Conservation (phyloP, 2,329 filamentous ascomycete genomes). For the Chaetomium sp. region DNA sequence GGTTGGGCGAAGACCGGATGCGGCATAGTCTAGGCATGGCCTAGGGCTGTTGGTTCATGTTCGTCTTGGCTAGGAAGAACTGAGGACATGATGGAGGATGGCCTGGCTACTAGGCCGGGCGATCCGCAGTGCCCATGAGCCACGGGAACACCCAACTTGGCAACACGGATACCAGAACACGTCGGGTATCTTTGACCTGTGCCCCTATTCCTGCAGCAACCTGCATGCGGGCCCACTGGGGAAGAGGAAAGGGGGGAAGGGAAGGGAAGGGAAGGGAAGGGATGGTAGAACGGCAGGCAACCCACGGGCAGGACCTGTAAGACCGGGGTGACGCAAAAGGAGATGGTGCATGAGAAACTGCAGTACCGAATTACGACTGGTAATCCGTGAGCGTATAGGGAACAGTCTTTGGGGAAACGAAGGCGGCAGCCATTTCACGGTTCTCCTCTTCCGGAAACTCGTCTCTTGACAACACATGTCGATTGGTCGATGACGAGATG, state of each 20-base stretch:
- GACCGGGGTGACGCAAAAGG: slow-evolving; percentile 6
- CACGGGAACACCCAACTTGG: background rate
- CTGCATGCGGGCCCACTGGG: slow-evolving; percentile 13
- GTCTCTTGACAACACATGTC: background rate
- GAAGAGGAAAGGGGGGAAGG: background rate
- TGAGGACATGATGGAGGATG: slow-evolving; percentile 10
- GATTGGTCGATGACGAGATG: slow-evolving; percentile 16
- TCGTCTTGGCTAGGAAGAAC: slow-evolving; percentile 8
- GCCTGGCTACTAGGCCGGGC: slow-evolving; percentile 13
- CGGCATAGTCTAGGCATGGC: slow-evolving; percentile 12
- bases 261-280: too few relatives aligned
- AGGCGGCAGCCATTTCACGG: background rate
- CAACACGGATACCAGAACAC: background rate
- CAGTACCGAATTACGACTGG: background rate
- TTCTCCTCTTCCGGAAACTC: background rate
- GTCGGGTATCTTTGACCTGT: slow-evolving; percentile 6
- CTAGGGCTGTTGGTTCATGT: slow-evolving; percentile 19
- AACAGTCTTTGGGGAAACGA: background rate
- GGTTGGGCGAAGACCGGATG: slow-evolving; percentile 14
- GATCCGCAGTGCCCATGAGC: slow-evolving; percentile 17
- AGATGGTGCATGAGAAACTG: slow-evolving; percentile 8
- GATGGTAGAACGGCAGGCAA: slow-evolving; percentile 8
- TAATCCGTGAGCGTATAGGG: background rate
- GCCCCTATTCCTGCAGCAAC: slow-evolving; percentile 24
- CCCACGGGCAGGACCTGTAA: slow-evolving; percentile 17